Conservation (phyloP, 1,284 basidiomycete genomes). For the Rhodofomes roseus region DNA sequence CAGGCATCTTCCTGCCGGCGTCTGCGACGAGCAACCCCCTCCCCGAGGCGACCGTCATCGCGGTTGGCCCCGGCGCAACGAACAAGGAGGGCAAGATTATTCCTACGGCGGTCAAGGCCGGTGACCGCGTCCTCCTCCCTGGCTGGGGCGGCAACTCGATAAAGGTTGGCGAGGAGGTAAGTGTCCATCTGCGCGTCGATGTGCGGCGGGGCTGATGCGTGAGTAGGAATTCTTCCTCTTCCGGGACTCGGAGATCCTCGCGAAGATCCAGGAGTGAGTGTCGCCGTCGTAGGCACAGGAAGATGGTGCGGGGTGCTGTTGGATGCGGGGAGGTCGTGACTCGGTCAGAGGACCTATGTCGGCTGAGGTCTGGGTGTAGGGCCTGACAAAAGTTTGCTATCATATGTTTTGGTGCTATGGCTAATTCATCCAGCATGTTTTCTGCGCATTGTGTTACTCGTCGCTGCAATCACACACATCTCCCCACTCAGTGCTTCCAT, state of each 20-base stretch:
- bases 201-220: background rate
- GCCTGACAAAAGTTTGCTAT: constrained; percentile 26
- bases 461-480: constrained; percentile 3
- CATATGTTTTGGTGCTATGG: constrained; percentile 23
- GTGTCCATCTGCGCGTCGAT: constrained; percentile 28
- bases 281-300: no score
- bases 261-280: constrained; percentile 87
- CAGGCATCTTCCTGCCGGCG: constrained; percentile 92
- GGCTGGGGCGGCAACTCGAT: constrained; percentile 96
- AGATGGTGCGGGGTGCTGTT: no score
- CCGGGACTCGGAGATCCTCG: constrained; percentile 94
- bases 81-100: constrained; percentile 82
- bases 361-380: background rate
- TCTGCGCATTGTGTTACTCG: constrained; percentile 4
- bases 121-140: constrained; percentile 91
- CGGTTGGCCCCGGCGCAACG: constrained; percentile 89
- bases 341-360: no score
- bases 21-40: constrained; percentile 81
- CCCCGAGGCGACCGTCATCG: constrained; percentile 95
- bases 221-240: constrained; percentile 90
- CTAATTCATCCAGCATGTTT: constrained; percentile 21
- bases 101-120: constrained; percentile 81
- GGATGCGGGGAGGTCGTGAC: background rate
- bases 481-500: background rate
- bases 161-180: constrained; percentile 95